A percentile compares a stretch with the other conserved stretches of the same genome.
Evolutionary conservation across 2,329 filamentous ascomycete genomes (phyloP).

Genomic region (Pochonia chlamydosporia): DNA sequence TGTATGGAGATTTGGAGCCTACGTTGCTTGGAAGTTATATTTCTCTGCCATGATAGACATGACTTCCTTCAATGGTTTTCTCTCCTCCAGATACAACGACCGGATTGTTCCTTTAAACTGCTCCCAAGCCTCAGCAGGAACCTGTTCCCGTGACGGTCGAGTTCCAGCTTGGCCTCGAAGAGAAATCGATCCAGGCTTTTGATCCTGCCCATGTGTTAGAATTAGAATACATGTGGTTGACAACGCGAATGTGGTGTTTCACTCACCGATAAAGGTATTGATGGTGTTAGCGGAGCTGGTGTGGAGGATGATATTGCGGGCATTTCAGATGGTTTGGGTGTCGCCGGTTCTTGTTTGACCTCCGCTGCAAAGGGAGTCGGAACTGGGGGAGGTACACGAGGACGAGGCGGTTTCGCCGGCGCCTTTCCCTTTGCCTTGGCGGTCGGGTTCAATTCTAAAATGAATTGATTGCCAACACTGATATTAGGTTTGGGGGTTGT

Average conservation of each 20-base stretch:
- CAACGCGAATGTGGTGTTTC: no score
- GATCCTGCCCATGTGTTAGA: conserved; percentile 15
- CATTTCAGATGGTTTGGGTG: conserved; percentile 20
- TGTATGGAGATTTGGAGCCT: no score
- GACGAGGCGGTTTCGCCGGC: conserved; percentile 25
- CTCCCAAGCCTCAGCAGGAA: conserved; percentile 42
- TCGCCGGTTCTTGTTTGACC: conserved; percentile 25
- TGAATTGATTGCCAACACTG: conserved; percentile 27
- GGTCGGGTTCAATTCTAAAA: conserved; percentile 28
- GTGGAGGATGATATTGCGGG: conserved; percentile 18
- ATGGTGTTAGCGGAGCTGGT: not conserved
- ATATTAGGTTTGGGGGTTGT: conserved; percentile 33
- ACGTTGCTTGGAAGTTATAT: conserved; percentile 44
- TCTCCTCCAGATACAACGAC: conserved; percentile 41
- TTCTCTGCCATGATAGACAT: conserved; percentile 44
- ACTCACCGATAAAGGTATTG: conserved; percentile 20
- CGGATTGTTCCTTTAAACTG: conserved; percentile 40
- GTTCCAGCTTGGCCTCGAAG: conserved; percentile 24
- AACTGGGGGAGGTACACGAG: conserved; percentile 17
- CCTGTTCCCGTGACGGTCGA: conserved; percentile 35
- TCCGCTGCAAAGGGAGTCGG: conserved; percentile 18
- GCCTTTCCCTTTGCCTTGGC: conserved; percentile 28
- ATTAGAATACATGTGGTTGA: no score
- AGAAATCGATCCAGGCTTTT: conserved; percentile 22
- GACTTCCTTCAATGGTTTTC: conserved; percentile 46